A percentile compares a stretch with the other conserved stretches of the same genome.
phyloP scores from a whole-genome alignment of 495 filamentous ascomycete genomes.

The Aeminium ludgeri region DNA sequence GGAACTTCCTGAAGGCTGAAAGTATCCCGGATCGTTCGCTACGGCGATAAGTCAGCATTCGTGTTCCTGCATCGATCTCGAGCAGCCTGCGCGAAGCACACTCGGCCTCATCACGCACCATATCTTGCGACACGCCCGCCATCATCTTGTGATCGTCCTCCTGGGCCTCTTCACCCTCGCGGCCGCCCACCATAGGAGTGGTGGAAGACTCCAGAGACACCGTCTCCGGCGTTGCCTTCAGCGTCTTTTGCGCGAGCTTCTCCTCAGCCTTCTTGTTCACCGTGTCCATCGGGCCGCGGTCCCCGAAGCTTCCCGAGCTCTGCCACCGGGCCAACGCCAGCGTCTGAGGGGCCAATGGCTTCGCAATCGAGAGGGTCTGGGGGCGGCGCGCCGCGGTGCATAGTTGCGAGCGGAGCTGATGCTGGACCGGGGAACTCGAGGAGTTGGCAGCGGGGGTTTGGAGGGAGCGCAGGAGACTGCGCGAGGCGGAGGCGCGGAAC shows the following conservation, averaged over 20 bases:
- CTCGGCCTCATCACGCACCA: constrained; percentile 36
- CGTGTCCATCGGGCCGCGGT: constrained; percentile 19
- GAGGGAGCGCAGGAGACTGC: constrained; percentile 18
- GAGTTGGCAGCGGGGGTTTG: constrained; percentile 6
- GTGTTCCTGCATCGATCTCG: neutral
- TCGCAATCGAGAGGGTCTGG: neutral
- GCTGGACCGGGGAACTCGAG: constrained; percentile 5
- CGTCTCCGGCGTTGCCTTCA: constrained; percentile 38
- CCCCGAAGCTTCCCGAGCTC: neutral
- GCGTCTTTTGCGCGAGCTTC: constrained; percentile 30
- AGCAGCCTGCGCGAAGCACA: no score
- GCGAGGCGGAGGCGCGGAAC: constrained; percentile 24
- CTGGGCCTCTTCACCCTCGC: neutral
- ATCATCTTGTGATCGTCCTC: constrained; percentile 37
- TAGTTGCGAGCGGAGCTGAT: constrained; percentile 10
- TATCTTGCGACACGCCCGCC: constrained; percentile 50
- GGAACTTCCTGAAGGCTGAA: constrained; percentile 67
- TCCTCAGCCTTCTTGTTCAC: constrained; percentile 38
- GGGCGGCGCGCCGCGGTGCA: constrained; percentile 7
- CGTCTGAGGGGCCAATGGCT: constrained; percentile 9
- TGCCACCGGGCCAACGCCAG: constrained; percentile 4
- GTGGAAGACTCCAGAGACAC: constrained; percentile 41
- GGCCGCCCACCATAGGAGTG: constrained; percentile 36
- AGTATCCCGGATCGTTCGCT: constrained; percentile 77
- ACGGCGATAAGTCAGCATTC: neutral